Percentiles rank a stretch among this genome's conserved stretches.
phyloP scores from a whole-genome alignment of 2,329 filamentous ascomycete species.

The Sarocladium oryzae region DNA sequence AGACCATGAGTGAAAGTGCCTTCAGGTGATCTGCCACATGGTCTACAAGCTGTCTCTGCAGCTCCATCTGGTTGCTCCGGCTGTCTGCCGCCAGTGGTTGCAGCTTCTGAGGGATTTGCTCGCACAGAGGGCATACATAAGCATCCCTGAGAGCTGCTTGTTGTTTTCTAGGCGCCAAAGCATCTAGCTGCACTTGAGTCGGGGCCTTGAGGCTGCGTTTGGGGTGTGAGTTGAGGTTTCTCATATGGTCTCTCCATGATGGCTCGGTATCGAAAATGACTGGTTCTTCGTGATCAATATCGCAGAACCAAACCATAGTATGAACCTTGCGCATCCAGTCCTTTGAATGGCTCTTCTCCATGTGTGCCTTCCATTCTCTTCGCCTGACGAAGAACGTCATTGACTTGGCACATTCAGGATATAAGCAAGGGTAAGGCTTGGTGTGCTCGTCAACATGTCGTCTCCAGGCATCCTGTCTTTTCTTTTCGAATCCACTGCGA shows the following conservation, averaged over 20 bases:
- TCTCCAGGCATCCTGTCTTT: neutral
- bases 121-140: neutral
- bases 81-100: neutral
- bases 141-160: neutral
- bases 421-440: neutral
- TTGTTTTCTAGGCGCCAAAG: neutral
- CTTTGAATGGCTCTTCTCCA: neutral
- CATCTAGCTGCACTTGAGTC: neutral
- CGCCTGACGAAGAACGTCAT: neutral
- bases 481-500: neutral
- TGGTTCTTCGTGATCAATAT: neutral
- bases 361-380: neutral
- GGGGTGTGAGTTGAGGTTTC: neutral
- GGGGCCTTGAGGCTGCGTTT: neutral
- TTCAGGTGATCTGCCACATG: constrained; percentile 1
- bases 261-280: neutral
- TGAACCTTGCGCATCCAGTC: neutral
- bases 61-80: neutral
- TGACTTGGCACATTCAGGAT: neutral
- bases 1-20: neutral
- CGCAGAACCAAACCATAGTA: neutral
- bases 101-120: neutral
- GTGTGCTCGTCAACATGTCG: neutral
- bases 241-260: neutral
- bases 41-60: neutral